Percentiles rank a stretch among this genome's conserved stretches.
These are phyloP conservation scores for Flagelloscypha sp. DNA, from an alignment of 768 basidiomycete genomes.

Conservation along the genomic window DNA sequence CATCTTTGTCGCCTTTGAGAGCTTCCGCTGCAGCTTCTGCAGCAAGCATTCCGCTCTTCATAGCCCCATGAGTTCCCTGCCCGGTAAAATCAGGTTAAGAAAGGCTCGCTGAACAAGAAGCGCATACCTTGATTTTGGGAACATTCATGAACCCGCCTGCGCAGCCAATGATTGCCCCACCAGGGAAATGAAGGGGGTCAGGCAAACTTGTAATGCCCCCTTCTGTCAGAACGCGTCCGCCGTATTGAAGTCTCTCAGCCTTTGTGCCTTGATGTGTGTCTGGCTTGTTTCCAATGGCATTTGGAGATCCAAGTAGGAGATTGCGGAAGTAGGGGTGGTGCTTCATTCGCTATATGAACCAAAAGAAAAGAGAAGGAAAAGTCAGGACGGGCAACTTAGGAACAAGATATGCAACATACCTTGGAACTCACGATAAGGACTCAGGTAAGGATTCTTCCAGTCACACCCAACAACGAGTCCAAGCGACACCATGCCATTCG, in stretches of 20 bases:
- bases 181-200: constrained; percentile 73
- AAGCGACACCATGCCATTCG: constrained; percentile 77
- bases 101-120: too few relatives aligned
- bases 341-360: constrained; percentile 68
- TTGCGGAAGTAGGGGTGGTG: constrained; percentile 87
- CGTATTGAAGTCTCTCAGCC: too few relatives aligned
- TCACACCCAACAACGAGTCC: constrained; percentile 92
- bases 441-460: constrained; percentile 88
- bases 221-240: constrained; percentile 83
- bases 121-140: constrained; percentile 96
- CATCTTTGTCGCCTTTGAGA: constrained; percentile 27
- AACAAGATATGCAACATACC: constrained; percentile 32
- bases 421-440: constrained; percentile 91
- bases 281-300: too few relatives aligned
- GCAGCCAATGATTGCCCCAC: constrained; percentile 91
- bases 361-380: constrained; percentile 7
- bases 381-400: background rate
- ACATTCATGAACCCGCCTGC: constrained; percentile 95
- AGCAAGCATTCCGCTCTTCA: constrained; percentile 98
- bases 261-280: too few relatives aligned
- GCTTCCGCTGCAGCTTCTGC: constrained; percentile 78
- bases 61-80: constrained; percentile 97
- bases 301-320: constrained; percentile 64
- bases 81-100: too few relatives aligned
- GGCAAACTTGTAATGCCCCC: constrained; percentile 92